Evolutionary conservation across 2,329 filamentous ascomycete genomes (phyloP), one percentile per base, ranked within the genome.

Genomic region (Colletotrichum lini): DNA sequence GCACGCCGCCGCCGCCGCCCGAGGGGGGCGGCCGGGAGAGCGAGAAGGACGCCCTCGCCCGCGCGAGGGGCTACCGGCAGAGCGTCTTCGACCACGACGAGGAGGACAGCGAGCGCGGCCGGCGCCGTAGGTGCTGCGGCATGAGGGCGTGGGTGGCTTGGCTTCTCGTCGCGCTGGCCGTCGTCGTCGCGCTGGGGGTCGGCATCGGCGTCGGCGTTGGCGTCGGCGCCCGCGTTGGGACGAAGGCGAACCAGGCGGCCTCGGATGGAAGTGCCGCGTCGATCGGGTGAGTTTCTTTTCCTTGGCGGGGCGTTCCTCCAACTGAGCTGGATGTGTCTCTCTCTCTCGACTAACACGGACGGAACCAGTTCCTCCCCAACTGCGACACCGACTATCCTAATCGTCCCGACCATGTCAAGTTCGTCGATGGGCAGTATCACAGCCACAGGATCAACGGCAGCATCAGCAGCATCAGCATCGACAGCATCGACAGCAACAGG

Each of bases 201-300:
- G 83, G 80, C 0, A 78, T 86, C 3, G 84, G 84, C 4, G 78
- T 85, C 6, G 81, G 81, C 0, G 79, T 84, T 9, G 80, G 81
- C 18, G 71, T 78, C 9, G 80, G 81, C 16, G 71, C 78, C 12
- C 45, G 54, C 5, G 72, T 52, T 42, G 58, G 38, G 23, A 67
- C 69, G 2, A 67, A 57, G 35, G 42, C 62, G 42, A 47, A 45
- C 30, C 44, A 71, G 59, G 26, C 26, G 26, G 26, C 26, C 26
- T 40, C 52, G 21, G 59, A 59, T 15, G 45, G 42, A 12, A 53
- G 10, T n/a, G 47, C 56, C 5, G 49, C 26, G 21, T 53, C 44
- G 57, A 72, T 45, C 1, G 59, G 58, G 71, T 73, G 58, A 45
- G 59, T 7, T 9, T 50, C 16, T 50, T 6, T 21, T n/a, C 9